These are phyloP conservation scores for Eleusine coracana DNA, from an alignment of 176 grass and related monocot species.

Conservation along the genomic window DNA sequence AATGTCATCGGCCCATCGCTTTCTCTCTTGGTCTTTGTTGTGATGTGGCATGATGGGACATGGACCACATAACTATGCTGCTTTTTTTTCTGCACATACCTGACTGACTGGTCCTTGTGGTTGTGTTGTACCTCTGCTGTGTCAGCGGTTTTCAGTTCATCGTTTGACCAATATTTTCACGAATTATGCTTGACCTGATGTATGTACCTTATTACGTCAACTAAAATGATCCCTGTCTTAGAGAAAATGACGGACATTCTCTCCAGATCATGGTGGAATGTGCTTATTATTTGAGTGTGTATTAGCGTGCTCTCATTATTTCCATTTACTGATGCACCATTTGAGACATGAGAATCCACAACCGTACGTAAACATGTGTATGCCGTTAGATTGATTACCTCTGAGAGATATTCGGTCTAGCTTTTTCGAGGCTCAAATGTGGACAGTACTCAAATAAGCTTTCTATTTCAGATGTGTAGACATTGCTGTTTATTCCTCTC, in stretches of 20 bases:
- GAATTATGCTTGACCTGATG: not conserved
- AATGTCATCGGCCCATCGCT: not conserved
- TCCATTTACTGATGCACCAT: not conserved
- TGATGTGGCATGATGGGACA: not conserved
- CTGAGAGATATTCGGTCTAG: not conserved
- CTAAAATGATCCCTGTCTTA: not conserved
- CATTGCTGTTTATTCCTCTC: not conserved
- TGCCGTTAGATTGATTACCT: not conserved
- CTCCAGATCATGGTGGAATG: not conserved
- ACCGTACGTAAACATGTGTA: not conserved
- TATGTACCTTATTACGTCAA: not conserved
- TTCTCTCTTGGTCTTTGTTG: not conserved
- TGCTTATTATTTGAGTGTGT: not conserved
- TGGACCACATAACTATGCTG: constrained; percentile 7
- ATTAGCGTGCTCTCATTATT: not conserved
- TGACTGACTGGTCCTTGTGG: constrained; percentile 12
- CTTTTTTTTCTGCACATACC: not conserved
- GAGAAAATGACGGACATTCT: not conserved
- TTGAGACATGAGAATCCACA: not conserved
- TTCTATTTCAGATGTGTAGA: not conserved
- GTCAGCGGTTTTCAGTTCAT: not conserved
- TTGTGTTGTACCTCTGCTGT: not conserved
- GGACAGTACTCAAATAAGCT: not conserved
- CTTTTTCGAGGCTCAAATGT: not conserved
- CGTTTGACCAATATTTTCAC: not conserved